Evolutionary conservation across 2,329 filamentous ascomycete genomes (phyloP), one percentile per base, ranked within the genome.

Genomic region (Westerdykella sp.): DNA sequence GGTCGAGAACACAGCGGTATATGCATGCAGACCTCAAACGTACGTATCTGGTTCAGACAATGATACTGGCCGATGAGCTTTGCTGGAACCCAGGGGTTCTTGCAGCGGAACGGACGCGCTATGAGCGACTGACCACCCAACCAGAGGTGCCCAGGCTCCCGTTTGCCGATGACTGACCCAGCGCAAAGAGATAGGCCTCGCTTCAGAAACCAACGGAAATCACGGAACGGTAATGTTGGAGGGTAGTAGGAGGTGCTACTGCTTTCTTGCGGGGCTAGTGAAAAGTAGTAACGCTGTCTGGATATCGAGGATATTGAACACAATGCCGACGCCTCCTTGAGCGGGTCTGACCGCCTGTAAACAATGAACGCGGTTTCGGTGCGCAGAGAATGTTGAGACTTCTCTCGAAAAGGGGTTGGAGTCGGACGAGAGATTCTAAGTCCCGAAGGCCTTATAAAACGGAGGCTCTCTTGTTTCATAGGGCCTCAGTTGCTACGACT

Each of bases 131-230:
- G 25, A 28, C 9, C 25, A 12, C 25, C 25, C 25, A 28, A 28
- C 25, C 25, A 28, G 44, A 50, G 42, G 50, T 28, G 25, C 9
- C 25, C 48, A 44, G 37, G 40, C 32, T 45, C 41, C 39, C 50
- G 47, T 53, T 59, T 62, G 62, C 57, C 57, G 47, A 43, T 35
- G 41, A 32, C 37, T 35, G 51, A 45, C 43, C 52, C 53, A 59
- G 53, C 47, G 48, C n/a, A 35, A 35, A 9, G 32, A 18, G 47
- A 55, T 43, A 48, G 44, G 43, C 46, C 47, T 59, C 45, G 52
- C 53, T 53, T 50, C 32, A 44, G 34, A 50, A 38, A 53, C 54
- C 50, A 56, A 53, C 54, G 51, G 41, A 56, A 47, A 47, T 40
- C 40, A 37, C 41, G 37, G 40, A 40, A 59, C 48, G 47, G 48